Conservation (phyloP, 805 yeast genomes). For the Candida anglica region DNA sequence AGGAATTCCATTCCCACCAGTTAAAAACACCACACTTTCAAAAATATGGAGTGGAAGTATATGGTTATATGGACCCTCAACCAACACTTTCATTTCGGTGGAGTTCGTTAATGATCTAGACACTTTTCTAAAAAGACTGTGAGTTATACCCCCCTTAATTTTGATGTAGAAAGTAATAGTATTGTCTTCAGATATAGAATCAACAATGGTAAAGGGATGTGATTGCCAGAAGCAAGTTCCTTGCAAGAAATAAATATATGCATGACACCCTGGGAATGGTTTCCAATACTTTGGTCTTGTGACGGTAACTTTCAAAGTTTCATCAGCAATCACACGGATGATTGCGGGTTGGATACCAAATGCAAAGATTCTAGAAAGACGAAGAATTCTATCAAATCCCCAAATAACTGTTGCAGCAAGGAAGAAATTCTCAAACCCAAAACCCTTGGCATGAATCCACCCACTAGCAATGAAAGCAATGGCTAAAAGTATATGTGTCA, state of each 20-base stretch:
- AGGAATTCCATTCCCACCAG: conserved; percentile 77
- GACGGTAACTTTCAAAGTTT: conserved; percentile 23
- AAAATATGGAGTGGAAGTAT: conserved; percentile 25
- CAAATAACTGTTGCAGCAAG: conserved; percentile 28
- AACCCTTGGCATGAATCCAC: conserved; percentile 59
- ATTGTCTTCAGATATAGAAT: conserved; percentile 36
- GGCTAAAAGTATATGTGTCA: conserved; percentile 23
- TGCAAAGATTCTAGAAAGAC: conserved; percentile 24
- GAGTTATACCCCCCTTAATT: conserved; percentile 48
- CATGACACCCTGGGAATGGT: conserved; percentile 22
- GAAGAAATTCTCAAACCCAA: conserved; percentile 20
- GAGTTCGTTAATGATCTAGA: conserved; percentile 25
- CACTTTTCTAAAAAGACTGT: conserved; percentile 27
- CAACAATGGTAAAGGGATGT: conserved; percentile 28
- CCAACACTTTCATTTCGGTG: conserved; percentile 36
- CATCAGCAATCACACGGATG: conserved; percentile 32
- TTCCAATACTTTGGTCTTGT: conserved; percentile 21
- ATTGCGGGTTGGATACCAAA: conserved; percentile 34
- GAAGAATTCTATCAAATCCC: conserved; percentile 30
- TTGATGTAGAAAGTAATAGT: conserved; percentile 39
- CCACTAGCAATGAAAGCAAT: conserved; percentile 46
- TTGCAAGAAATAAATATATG: conserved; percentile 21
- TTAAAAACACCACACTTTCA: conserved; percentile 47
- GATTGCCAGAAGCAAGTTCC: conserved; percentile 28
- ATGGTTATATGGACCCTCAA: conserved; percentile 62